Evolutionary conservation across 116 monocot species (phyloP).

Genomic region (Posidonia oceanica): DNA sequence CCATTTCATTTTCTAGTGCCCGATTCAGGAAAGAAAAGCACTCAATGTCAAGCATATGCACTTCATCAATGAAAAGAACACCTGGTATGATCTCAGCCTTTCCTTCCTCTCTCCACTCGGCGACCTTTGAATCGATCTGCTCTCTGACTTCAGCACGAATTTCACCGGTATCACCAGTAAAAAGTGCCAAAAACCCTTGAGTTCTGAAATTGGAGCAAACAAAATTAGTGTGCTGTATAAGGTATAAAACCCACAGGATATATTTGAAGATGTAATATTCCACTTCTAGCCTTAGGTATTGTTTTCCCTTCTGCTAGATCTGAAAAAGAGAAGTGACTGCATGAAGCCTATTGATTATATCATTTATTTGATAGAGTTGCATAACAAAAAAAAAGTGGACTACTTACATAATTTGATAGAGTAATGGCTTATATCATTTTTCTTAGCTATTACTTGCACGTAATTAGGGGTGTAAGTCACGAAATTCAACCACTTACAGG

Average conservation of each 20-base stretch:
- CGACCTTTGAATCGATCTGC: slow-evolving; percentile 43
- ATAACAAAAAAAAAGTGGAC: no score
- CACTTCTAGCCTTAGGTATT: no score
- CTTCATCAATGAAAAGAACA: slow-evolving; percentile 50
- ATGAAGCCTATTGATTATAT: no score
- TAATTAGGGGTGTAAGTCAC: no score
- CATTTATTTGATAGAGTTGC: no score
- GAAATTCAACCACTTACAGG: no score
- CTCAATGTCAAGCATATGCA: slow-evolving; percentile 55
- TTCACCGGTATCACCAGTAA: slow-evolving; percentile 55
- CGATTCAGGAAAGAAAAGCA: slow-evolving; percentile 50
- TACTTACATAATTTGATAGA: no score
- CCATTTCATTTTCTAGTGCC: slow-evolving; percentile 39
- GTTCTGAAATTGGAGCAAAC: slow-evolving; percentile 19
- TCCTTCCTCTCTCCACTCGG: slow-evolving; percentile 44
- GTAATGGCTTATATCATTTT: no score
- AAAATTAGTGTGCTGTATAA: background rate
- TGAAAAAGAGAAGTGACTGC: no score
- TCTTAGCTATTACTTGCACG: no score
- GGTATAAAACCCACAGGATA: background rate
- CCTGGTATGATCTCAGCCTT: slow-evolving; percentile 46
- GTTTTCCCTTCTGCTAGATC: no score
- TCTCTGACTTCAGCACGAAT: slow-evolving; percentile 44
- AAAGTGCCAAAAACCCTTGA: slow-evolving; percentile 49
- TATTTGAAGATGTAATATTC: background rate